phyloP scores from a whole-genome alignment of 352 stramenopile species.

The Phytopythium boreale region DNA sequence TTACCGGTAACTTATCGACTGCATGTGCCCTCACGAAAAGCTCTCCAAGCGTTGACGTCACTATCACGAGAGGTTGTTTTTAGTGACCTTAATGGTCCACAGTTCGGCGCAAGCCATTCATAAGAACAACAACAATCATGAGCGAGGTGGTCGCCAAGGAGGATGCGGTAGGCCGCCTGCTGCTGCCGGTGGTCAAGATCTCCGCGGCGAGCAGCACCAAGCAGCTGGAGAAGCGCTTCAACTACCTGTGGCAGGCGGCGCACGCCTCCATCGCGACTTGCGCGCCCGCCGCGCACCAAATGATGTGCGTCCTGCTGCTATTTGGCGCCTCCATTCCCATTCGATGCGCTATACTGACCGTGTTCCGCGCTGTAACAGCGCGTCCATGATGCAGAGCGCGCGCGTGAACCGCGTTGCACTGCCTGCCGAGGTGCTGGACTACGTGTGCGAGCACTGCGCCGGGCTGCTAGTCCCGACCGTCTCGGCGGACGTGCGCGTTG shows the following conservation, averaged over 20 bases:
- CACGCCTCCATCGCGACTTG: constrained; percentile 41
- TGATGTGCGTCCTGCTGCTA: constrained; percentile 32
- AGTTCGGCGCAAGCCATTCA: too few relatives aligned
- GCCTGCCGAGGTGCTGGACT: constrained; percentile 50
- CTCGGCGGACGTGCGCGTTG: constrained; percentile 48
- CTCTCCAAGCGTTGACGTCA: too few relatives aligned
- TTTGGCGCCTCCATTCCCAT: background rate
- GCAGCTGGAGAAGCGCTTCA: constrained; percentile 64
- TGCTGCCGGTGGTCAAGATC: constrained; percentile 44
- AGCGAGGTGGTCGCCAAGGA: background rate
- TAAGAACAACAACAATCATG: background rate
- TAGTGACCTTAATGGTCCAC: too few relatives aligned
- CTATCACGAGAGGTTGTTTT: too few relatives aligned
- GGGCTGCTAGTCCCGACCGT: constrained; percentile 60
- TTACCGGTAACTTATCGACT: too few relatives aligned
- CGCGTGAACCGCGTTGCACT: constrained; percentile 31
- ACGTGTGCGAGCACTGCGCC: constrained; percentile 60
- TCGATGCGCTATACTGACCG: background rate
- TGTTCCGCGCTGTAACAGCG: constrained; percentile 17
- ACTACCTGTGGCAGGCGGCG: constrained; percentile 64
- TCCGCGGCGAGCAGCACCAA: constrained; percentile 30
- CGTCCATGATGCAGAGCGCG: constrained; percentile 52
- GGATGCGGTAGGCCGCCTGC: constrained; percentile 6
- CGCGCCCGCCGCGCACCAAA: constrained; percentile 40
- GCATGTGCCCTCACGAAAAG: too few relatives aligned